Evolutionary conservation across 2,329 filamentous ascomycete genomes (phyloP), one percentile per base, ranked within the genome.

Genomic region (Acarospora socialis): DNA sequence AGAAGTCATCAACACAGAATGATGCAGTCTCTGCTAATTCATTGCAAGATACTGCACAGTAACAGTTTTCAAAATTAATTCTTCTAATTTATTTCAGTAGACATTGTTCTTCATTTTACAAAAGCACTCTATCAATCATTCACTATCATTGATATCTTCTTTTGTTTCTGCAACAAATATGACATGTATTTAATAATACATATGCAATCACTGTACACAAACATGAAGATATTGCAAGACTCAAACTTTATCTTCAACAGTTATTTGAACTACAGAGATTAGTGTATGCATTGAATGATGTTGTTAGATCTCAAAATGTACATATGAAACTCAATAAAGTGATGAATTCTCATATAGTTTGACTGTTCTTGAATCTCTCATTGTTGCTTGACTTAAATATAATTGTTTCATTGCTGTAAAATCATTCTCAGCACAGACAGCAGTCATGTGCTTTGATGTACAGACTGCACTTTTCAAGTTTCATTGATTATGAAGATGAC

Each of bases 311-410:
- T 13, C 7, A 13, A 24, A 24, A 24, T 24, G 22, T 24, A 24
- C 22, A 24, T 24, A 24, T 24, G 7, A 7, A 24, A 24, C 22
- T 7, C 22, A 24, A 24, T 24, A 24, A 24, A 24, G 22, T 7
- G 22, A 13, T 7, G 22, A 7, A 24, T 24, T 13, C 22, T 24
- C 7, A 7, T 24, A 24, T 24, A 24, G 22, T 24, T 24, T 7
- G 7, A 13, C 22, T 24, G 22, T 24, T 24, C 22, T 24, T 24
- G 22, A 13, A 24, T 24, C 22, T 24, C 22, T 24, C 22, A 24
- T 24, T 7, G 22, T 24, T 7, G 22, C 22, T 24, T 24, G 22
- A 24, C 22, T 24, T 24, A 13, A 24, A 13, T 7, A 13, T 24
- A 13, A 13, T 24, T 24, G 22, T 24, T 24, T 13, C 22, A 24